These are phyloP conservation scores for Eurotiales sp. DNA, from an alignment of 2,329 filamentous ascomycete species.

Conservation along the genomic window DNA sequence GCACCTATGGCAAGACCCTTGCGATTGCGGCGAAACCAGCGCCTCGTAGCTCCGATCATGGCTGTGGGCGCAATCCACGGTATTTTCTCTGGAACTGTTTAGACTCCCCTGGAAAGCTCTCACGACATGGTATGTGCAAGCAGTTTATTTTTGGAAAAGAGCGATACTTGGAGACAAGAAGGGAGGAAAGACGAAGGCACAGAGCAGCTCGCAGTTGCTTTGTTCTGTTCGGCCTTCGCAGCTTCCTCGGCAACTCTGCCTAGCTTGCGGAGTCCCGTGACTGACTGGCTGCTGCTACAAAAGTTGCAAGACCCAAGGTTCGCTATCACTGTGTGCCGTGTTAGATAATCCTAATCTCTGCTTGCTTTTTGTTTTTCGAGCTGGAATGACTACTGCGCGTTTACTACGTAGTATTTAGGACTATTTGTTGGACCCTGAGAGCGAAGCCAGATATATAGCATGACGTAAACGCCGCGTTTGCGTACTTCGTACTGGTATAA, in stretches of 20 bases:
- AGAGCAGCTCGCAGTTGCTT: too few relatives aligned
- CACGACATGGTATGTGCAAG: constrained; percentile 16
- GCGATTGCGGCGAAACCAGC: constrained; percentile 89
- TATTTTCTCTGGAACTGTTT: not conserved
- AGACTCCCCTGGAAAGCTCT: not conserved
- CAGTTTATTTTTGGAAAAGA: not conserved
- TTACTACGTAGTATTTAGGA: too few relatives aligned
- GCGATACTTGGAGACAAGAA: not conserved
- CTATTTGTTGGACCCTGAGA: too few relatives aligned
- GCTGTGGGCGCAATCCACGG: constrained; percentile 16
- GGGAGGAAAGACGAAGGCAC: not conserved
- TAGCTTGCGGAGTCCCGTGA: constrained; percentile 11
- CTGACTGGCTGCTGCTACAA: too few relatives aligned
- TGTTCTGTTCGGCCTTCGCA: not conserved
- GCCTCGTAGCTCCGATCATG: constrained; percentile 71
- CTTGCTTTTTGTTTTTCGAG: too few relatives aligned
- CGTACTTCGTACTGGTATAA: too few relatives aligned
- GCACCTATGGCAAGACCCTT: constrained; percentile 84
- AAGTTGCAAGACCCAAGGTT: too few relatives aligned
- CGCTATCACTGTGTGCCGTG: too few relatives aligned
- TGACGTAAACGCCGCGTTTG: too few relatives aligned
- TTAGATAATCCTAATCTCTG: too few relatives aligned
- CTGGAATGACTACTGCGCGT: too few relatives aligned
- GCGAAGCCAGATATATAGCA: too few relatives aligned
- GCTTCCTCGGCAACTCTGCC: constrained; percentile 13